Evolutionary conservation across 2,329 filamentous ascomycete species (phyloP).

Genomic region (Aspergillus fumigatus): DNA sequence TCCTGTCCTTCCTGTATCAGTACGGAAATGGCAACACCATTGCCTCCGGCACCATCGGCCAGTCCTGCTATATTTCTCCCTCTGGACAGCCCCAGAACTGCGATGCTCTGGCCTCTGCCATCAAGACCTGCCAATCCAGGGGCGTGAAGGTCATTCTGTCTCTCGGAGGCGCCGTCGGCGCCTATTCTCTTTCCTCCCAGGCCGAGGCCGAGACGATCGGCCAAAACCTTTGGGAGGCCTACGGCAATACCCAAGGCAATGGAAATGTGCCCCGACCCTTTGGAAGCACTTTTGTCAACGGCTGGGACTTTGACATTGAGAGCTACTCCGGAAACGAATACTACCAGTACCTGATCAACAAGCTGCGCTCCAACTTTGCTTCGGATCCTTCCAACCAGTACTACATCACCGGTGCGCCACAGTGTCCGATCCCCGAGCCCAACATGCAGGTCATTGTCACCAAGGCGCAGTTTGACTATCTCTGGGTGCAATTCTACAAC

Average conservation of each 20-base stretch:
- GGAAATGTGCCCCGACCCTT: slow-evolving; percentile 34
- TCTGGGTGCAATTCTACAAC: slow-evolving; percentile 47
- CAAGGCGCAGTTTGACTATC: slow-evolving; percentile 40
- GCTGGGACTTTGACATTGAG: slow-evolving; percentile 52
- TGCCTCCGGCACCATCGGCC: slow-evolving; percentile 39
- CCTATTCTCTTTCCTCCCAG: slow-evolving; percentile 31
- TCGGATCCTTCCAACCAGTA: slow-evolving; percentile 33
- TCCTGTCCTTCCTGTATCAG: slow-evolving; percentile 42
- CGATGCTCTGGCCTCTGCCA: slow-evolving; percentile 38
- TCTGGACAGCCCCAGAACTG: slow-evolving; percentile 25
- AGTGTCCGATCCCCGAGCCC: slow-evolving; percentile 44
- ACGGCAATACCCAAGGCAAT: slow-evolving; percentile 30
- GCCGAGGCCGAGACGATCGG: slow-evolving; percentile 40
- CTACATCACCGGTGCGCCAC: slow-evolving; percentile 48
- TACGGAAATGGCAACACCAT: slow-evolving; percentile 35
- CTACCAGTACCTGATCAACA: slow-evolving; percentile 25
- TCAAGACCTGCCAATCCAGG: slow-evolving; percentile 40
- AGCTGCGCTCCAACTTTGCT: slow-evolving; percentile 31
- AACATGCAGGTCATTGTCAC: slow-evolving; percentile 40
- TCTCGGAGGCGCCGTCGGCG: slow-evolving; percentile 40
- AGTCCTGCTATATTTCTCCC: slow-evolving; percentile 33
- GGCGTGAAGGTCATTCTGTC: slow-evolving; percentile 46
- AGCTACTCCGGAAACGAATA: slow-evolving; percentile 30
- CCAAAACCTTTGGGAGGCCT: slow-evolving; percentile 41
- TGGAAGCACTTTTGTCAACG: slow-evolving; percentile 40